Conservation (phyloP, 2,329 filamentous ascomycete genomes). For the Aphanocladium album region DNA sequence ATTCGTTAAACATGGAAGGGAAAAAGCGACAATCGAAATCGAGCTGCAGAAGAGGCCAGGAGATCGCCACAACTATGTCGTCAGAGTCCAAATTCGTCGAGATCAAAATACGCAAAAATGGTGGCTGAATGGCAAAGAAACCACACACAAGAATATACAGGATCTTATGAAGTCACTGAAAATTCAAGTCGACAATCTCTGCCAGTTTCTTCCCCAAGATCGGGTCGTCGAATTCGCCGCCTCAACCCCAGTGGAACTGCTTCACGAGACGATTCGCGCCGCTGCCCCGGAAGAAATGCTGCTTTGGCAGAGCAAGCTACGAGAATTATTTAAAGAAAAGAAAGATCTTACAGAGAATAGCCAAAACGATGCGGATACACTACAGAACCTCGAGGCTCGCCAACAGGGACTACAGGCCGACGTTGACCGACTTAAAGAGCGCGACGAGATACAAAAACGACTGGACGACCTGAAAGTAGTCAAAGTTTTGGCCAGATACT, state of each 20-base stretch:
- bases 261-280: conserved; percentile 82
- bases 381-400: conserved; percentile 64
- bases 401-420: conserved; percentile 73
- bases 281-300: conserved; percentile 79
- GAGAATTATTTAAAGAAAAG: conserved; percentile 61
- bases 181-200: conserved; percentile 96
- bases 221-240: conserved; percentile 91
- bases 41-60: conserved; percentile 67
- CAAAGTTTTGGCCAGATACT: conserved; percentile 62
- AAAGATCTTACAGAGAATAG: conserved; percentile 57
- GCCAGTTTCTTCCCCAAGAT: conserved; percentile 94
- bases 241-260: conserved; percentile 72
- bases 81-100: conserved; percentile 70
- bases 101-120: conserved; percentile 81
- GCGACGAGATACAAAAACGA: conserved; percentile 60
- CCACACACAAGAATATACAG: conserved; percentile 60
- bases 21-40: conserved; percentile 79
- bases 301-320: conserved; percentile 70
- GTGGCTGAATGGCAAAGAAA: conserved; percentile 64
- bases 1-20: conserved; percentile 86
- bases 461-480: conserved; percentile 61
- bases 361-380: conserved; percentile 53
- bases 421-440: conserved; percentile 75
- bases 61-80: conserved; percentile 61
- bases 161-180: conserved; percentile 64